Conservation (phyloP, 2,329 filamentous ascomycete species). For the Hypoxylon sp. region DNA sequence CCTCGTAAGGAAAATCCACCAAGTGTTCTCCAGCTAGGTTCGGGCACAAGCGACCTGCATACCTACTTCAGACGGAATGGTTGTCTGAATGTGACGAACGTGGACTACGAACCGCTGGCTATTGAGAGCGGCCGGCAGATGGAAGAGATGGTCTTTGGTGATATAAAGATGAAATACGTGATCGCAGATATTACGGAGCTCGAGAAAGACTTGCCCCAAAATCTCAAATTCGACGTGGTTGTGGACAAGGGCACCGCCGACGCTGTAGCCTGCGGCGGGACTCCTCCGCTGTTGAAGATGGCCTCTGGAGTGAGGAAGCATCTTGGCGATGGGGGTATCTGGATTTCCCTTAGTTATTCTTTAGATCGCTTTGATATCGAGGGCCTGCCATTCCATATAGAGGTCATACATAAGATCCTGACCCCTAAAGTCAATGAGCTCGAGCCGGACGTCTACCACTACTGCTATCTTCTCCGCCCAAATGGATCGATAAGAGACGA, state of each 20-base stretch:
- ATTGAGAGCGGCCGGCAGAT: conserved; percentile 58
- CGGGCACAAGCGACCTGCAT: conserved; percentile 65
- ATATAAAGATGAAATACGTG: conserved; percentile 59
- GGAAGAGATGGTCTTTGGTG: conserved; percentile 59
- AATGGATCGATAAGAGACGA: neutral
- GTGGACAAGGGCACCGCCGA: conserved; percentile 66
- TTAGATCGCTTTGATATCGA: conserved; percentile 56
- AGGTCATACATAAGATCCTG: conserved; percentile 59
- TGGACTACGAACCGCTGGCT: conserved; percentile 65
- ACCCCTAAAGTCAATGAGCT: conserved; percentile 57
- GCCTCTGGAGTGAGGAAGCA: conserved; percentile 53
- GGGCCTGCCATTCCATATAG: conserved; percentile 57
- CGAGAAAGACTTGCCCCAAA: conserved; percentile 21
- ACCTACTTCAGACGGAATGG: conserved; percentile 60
- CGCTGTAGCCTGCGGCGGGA: conserved; percentile 62
- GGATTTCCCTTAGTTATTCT: conserved; percentile 65
- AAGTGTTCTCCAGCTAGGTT: conserved; percentile 61
- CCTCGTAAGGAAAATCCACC: conserved; percentile 45
- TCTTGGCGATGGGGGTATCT: conserved; percentile 56
- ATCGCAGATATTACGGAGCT: conserved; percentile 62
- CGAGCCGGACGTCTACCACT: conserved; percentile 63
- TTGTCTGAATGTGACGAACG: conserved; percentile 60
- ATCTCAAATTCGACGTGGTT: conserved; percentile 56
- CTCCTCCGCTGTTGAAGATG: conserved; percentile 57
- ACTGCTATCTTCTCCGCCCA: conserved; percentile 60